Evolutionary conservation across 371 early-diverging fungal species (phyloP), one percentile per base, ranked within the genome.

Genomic region (Actinomucor elegans): DNA sequence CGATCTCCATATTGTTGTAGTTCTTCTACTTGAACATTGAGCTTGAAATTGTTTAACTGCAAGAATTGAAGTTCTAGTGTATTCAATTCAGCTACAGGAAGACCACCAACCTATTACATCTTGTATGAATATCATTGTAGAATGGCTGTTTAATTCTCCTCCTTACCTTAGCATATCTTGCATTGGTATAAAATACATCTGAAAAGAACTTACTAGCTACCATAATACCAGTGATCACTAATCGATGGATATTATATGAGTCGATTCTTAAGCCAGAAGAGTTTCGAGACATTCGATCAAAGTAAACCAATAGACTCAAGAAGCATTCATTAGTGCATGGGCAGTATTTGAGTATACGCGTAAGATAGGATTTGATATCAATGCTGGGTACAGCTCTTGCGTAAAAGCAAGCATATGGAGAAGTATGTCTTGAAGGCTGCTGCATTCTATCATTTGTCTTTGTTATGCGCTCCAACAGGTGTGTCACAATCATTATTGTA

Each of bases 41-140:
- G 67, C 23, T 83, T 74, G 80, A 94, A 95, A 51, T 90, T 81
- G 53, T 83, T 79, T 14, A 60, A 17, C 32, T 50, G 47, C 15
- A 96, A 74, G 55, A 94, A 92, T 69, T 93, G 90, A 14, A 94
- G 64, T 68, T 96, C 96, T 52, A 96, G 73, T 36, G 77, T 79
- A 77, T 98, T 98, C 44, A 98, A 75, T 74, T 98, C 98, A 40
- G 79, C 68, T 5, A 92, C 82, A 9, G 94, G 85, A 14, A 98
- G 69, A 8, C 98, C 98, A 52, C 98, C 98, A 33, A 98, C 97
- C 89, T 89, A 72, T 57, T 20, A n/a, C n/a, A n/a, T n/a, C n/a
- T n/a, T n/a, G n/a, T n/a, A n/a, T n/a, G n/a, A n/a, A n/a, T n/a
- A n/a, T n/a, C n/a, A n/a, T n/a, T n/a, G n/a, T n/a, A n/a, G n/a